phyloP scores from a whole-genome alignment of 2,329 filamentous ascomycete species.

The Fusarium tjaetaba region DNA sequence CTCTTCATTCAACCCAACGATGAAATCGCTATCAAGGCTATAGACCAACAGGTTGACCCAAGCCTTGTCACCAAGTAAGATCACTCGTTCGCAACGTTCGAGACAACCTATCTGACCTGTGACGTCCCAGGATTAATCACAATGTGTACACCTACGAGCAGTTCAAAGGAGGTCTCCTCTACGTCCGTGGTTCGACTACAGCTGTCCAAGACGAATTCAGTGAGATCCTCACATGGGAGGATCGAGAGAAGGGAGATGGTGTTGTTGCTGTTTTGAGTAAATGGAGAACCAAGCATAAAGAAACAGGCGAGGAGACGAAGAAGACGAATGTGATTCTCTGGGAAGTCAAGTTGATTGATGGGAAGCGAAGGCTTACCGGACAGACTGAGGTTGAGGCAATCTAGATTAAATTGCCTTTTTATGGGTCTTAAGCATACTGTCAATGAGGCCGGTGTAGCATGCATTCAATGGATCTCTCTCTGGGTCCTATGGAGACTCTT shows the following conservation, averaged over 20 bases:
- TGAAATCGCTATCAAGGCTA: neutral
- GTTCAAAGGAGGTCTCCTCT: neutral
- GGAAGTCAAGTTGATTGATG: neutral
- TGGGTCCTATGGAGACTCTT: accelerated
- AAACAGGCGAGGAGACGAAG: neutral
- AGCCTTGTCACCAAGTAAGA: neutral
- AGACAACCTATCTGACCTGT: accelerated
- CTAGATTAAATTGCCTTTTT: accelerated
- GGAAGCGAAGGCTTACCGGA: neutral
- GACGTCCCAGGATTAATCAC: accelerated
- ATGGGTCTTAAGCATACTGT: accelerated
- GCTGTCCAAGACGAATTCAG: neutral
- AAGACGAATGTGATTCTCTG: neutral
- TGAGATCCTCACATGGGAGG: neutral
- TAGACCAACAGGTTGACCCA: neutral
- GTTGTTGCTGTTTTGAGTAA: neutral
- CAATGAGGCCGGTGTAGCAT: accelerated
- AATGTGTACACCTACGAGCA: neutral
- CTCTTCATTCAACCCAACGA: neutral
- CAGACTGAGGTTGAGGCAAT: neutral
- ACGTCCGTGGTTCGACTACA: accelerated
- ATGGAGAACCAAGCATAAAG: neutral
- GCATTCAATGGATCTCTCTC: neutral
- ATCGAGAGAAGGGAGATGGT: neutral
- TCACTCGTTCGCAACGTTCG: accelerated